Percentiles rank a stretch among this genome's conserved stretches.
phyloP scores from a whole-genome alignment of 352 stramenopile genomes.

The Peronospora destructor region DNA sequence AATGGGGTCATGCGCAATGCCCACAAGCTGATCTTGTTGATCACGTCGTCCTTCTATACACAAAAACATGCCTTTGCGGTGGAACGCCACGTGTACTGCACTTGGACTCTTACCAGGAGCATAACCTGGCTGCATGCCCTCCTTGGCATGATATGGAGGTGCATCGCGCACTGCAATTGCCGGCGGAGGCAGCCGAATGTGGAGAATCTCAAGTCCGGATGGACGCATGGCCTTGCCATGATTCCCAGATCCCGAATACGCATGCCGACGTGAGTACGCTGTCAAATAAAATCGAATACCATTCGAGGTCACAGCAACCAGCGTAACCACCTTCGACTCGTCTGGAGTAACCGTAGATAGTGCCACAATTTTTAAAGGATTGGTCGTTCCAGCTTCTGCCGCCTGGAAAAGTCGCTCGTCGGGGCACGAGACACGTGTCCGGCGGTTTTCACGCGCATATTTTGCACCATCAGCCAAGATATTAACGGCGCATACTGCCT shows the following conservation, averaged over 20 bases:
- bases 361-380: slow-evolving; percentile 63
- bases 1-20: slow-evolving; percentile 68
- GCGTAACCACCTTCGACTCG: slow-evolving; percentile 81
- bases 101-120: slow-evolving; percentile 73
- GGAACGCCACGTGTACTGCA: slow-evolving; percentile 68
- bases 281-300: slow-evolving; percentile 93
- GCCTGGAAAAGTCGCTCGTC: slow-evolving; percentile 76
- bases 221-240: slow-evolving; percentile 49
- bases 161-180: slow-evolving; percentile 62
- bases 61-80: slow-evolving; percentile 75
- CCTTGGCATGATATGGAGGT: slow-evolving; percentile 78
- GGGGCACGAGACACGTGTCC: slow-evolving; percentile 73
- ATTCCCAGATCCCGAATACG: slow-evolving; percentile 30
- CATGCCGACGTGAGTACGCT: slow-evolving; percentile 64
- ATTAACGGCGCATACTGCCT: slow-evolving; percentile 62
- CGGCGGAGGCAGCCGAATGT: slow-evolving; percentile 75
- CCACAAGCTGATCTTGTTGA: slow-evolving; percentile 70
- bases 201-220: slow-evolving; percentile 63
- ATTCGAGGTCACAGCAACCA: slow-evolving; percentile 89
- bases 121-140: slow-evolving; percentile 80
- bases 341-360: slow-evolving; percentile 54
- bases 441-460: slow-evolving; percentile 77
- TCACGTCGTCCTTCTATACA: slow-evolving; percentile 72
- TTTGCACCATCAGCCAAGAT: slow-evolving; percentile 63
- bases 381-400: slow-evolving; percentile 16